Evolutionary conservation across 2,329 filamentous ascomycete species (phyloP), one percentile per base, ranked within the genome.

Genomic region (Claviceps sorghi): DNA sequence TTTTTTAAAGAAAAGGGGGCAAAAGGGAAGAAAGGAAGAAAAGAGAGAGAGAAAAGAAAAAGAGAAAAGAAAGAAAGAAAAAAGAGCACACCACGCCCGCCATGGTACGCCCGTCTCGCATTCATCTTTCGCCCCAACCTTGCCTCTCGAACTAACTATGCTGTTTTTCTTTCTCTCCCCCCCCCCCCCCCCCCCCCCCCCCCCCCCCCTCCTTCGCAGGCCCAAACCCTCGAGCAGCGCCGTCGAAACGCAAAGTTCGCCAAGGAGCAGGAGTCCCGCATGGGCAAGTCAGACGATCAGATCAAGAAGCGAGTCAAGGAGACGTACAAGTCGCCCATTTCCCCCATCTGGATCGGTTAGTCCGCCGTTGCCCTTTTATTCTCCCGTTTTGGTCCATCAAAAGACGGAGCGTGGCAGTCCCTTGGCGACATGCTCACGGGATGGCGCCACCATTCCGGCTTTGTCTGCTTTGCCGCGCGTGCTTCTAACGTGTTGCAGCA

Each of bases 211-310:
- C 21, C 19, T 15, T 19, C n/a, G 41, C 49, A 89, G 86, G 85
- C 82, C 60, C 86, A 91, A 83, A 93, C 87, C 59, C 86, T 84
- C 60, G 79, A 88, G 69, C 88, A 93, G 74, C 83, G 87, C 67
- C 81, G 81, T 64, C 82, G 84, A 57, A 93, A 93, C 73, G 79
- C 79, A 64, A 84, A 85, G 69, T 94, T 88, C 70, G 82, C 77
- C 59, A 83, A 84, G 66, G 76, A 79, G 51, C 82, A 91, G 66
- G 81, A 85, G 65, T 72, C 75, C 55, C 85, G 83, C 65, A 84
- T 85, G 67, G 87, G 87, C 69, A 88, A 87, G 72, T 76, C 81
- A n/a, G 76, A 80, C 53, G 71, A 71, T 26, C 76, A 81, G 57
- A 66, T 83, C 60, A 83, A 83, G 75, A 79, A 80, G 71, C 70